A percentile compares a stretch with the other conserved stretches of the same genome.
phyloP scores from a whole-genome alignment of 2,329 filamentous ascomycete species.

The Penicillium sp. region DNA sequence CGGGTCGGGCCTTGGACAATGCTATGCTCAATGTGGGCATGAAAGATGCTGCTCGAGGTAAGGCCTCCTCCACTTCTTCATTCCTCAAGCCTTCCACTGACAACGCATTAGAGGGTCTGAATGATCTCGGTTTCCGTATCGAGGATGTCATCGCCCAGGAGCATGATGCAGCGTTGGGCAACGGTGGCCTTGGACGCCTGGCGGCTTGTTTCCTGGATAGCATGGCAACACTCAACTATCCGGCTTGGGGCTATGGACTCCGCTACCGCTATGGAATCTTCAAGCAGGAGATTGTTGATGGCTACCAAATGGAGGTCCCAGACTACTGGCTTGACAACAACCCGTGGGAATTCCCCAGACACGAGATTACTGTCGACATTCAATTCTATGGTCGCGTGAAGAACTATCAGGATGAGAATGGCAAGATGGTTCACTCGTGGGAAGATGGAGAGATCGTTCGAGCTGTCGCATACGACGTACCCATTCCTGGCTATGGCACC shows the following conservation, averaged over 20 bases:
- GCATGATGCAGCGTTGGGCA: slow-evolving; percentile 92
- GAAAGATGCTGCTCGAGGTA: slow-evolving; percentile 78
- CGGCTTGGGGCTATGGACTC: slow-evolving; percentile 95
- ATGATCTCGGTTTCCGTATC: slow-evolving; percentile 89
- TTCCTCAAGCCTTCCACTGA: not conserved
- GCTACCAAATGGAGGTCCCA: slow-evolving; percentile 95
- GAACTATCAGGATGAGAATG: slow-evolving; percentile 68
- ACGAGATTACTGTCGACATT: slow-evolving; percentile 93
- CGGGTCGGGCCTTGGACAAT: slow-evolving; percentile 95
- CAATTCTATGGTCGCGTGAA: slow-evolving; percentile 89
- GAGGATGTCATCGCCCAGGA: slow-evolving; percentile 94
- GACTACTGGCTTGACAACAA: slow-evolving; percentile 99
- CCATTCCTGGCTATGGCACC: slow-evolving; percentile 85
- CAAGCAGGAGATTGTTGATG: slow-evolving; percentile 98
- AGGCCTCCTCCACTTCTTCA: slow-evolving; percentile 20
- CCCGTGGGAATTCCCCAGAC: slow-evolving; percentile 95
- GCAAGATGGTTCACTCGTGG: slow-evolving; percentile 73
- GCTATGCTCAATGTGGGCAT: slow-evolving; percentile 93
- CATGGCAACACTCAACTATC: slow-evolving; percentile 87
- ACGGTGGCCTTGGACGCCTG: slow-evolving; percentile 88
- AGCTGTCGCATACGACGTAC: slow-evolving; percentile 89
- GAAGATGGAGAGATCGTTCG: slow-evolving; percentile 89
- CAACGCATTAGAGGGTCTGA: slow-evolving; percentile 64
- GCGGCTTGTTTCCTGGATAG: slow-evolving; percentile 97
- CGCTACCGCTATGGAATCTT: slow-evolving; percentile 97